Base-by-base conservation (phyloP, 306 rosid genomes). In the Pachyrhizus erosus region DNA sequence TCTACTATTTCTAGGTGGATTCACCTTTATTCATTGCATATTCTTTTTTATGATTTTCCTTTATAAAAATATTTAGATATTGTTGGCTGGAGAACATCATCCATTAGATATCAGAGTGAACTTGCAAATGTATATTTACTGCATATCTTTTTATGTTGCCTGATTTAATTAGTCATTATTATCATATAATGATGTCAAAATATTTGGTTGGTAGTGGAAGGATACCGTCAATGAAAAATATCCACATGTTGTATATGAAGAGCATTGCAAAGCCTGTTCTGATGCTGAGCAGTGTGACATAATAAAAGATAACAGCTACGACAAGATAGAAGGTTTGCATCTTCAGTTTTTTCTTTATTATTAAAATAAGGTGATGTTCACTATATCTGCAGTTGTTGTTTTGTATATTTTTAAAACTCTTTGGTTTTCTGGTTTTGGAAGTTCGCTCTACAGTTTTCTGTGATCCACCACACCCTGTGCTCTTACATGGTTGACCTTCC, bases 31-130 rank as follows among this genome's bases (percentile, higher is more conserved):
- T 73, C 37, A 21, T 78, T 69, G 23, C 21, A 61, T 76, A 40
- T 65, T 13, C 64, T 57, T 61, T 40, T 43, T 24, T 61, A 71
- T 87, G 89, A 85, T 82, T 85, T 82, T 78, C 89, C 84, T 51
- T 90, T 74, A 92, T 60, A 66, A 82, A 26, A 49, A 61, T 27
- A 31, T 2, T 48, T 76, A 96, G 99, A 93, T 87, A 90, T 96
- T 60, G 99, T 96, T 73, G 99, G 99, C 83, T 96, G 99, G 99
- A 94, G 98, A 92, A 96, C 99, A 76, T 90, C 99, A 52, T 84
- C 87, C 65, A 96, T 96, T 81, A 85, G 99, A 78, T 91, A 97
- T 34, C 82, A 87, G 49, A 82, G 76, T 72, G 99, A 96, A 75
- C 93, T 94, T 80, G 98, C 98, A 15, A 92, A 91, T 98, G 99